Evolutionary conservation across 1,284 basidiomycete species (phyloP).

Genomic region (Moesziomyces antarcticus): DNA sequence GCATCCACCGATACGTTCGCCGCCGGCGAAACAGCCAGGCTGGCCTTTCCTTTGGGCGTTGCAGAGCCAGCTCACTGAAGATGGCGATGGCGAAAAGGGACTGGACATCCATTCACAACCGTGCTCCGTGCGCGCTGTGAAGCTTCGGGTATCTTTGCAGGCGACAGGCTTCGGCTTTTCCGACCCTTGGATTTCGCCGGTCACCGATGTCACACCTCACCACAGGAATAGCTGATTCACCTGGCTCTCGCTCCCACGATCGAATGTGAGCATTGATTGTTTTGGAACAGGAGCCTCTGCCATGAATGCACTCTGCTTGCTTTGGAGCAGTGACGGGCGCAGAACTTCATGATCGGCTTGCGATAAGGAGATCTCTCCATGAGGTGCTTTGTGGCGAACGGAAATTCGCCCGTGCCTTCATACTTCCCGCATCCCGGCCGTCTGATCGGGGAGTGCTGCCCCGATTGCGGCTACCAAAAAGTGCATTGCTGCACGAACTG

Average conservation of each 20-base stretch:
- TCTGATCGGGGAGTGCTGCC: too few relatives aligned
- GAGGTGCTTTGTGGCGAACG: background rate
- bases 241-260: too few relatives aligned
- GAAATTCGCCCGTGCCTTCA: background rate
- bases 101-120: too few relatives aligned
- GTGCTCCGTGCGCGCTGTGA: background rate
- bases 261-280: too few relatives aligned
- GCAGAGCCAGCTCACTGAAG: background rate
- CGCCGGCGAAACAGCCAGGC: background rate
- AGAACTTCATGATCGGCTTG: background rate
- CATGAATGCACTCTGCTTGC: too few relatives aligned
- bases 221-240: too few relatives aligned
- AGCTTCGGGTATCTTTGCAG: background rate
- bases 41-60: background rate
- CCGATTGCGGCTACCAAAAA: background rate
- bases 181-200: background rate
- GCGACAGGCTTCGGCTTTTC: background rate
- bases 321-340: too few relatives aligned
- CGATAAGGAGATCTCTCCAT: constrained; percentile 1
- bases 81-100: too few relatives aligned
- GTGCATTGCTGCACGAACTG: background rate
- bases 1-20: background rate
- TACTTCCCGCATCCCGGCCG: too few relatives aligned
- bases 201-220: background rate
- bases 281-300: too few relatives aligned